Base-by-base conservation (phyloP, 1,284 basidiomycete species). In the Fomitopsis pinicola region DNA sequence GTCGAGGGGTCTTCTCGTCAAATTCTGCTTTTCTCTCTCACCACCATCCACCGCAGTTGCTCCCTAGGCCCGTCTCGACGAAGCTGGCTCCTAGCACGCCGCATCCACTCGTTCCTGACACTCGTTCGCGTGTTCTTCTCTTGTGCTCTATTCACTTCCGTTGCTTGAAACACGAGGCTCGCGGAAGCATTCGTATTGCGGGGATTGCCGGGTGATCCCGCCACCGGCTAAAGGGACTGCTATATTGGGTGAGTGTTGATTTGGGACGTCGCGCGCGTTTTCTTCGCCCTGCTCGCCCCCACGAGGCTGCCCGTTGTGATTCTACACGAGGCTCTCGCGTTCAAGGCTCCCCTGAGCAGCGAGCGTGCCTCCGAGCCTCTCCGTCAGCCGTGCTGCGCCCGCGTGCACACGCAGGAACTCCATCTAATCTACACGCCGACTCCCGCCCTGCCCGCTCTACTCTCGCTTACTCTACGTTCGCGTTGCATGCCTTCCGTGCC, bases 301-400 rank as follows among this genome's bases (percentile, higher is more conserved):
- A 72, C 72, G 72, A 73, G 72, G 72, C 72, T 66, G 68, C 66
- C 69, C 69, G 63, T 68, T 69, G 67, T 69, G 70, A 70, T 67
- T 64, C 66, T 60, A 63, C 69, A 73, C 72, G 72, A 72, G 72
- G 72, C 71, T 68, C 71, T 69, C 71, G 72, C 71, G 71, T 72
- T 73, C 72, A 72, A 63, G 67, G 69, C 65, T 22, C 67, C 38
- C 62, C 65, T 36, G 52, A 65, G 66, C 64, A 68, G 70, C 65
- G 65, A 63, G 64, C 62, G 67, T 66, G 67, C 68, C 63, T 59
- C 64, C 62, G 67, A 71, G 71, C 68, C 67, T 65, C 67, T 65
- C 64, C 66, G 65, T 68, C 61, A 68, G 70, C 70, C 63, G 69
- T 69, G 71, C 68, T 64, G 59, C 57, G 61, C 62, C 54, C 62